phyloP scores from a whole-genome alignment of 345 rosid genomes.

The Sonneratia alba region DNA sequence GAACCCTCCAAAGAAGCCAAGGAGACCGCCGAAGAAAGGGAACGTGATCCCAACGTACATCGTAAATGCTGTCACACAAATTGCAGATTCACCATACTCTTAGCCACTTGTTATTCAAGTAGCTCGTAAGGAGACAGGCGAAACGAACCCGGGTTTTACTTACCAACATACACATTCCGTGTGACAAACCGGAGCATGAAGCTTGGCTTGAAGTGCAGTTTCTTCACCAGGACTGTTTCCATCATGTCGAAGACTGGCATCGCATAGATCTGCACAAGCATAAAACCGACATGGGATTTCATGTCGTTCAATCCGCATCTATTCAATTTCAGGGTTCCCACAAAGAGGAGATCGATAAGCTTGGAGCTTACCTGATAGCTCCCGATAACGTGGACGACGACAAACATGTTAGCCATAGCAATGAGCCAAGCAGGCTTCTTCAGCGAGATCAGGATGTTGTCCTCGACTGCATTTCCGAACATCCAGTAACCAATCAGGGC shows the following conservation, averaged over 20 bases:
- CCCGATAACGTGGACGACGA: constrained; percentile 71
- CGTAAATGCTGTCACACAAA: constrained; percentile 39
- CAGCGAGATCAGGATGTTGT: constrained; percentile 58
- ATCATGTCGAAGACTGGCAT: constrained; percentile 86
- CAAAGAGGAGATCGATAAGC: neutral
- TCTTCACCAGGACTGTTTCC: constrained; percentile 55
- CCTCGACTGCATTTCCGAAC: constrained; percentile 50
- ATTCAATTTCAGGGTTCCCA: too few species aligned
- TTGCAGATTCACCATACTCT: neutral
- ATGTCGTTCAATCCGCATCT: too few species aligned
- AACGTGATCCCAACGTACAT: constrained; percentile 60
- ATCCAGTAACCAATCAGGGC: constrained; percentile 57
- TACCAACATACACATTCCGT: constrained; percentile 55
- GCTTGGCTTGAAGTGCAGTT: constrained; percentile 38
- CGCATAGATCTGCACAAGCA: constrained; percentile 38
- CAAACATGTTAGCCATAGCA: constrained; percentile 49
- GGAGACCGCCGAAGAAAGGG: constrained; percentile 76
- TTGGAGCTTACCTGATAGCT: constrained; percentile 52
- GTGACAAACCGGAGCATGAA: constrained; percentile 33
- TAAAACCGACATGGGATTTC: too few species aligned
- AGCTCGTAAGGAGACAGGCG: neutral
- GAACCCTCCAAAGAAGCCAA: constrained; percentile 81
- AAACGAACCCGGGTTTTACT: neutral
- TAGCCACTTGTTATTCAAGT: neutral
- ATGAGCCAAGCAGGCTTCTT: constrained; percentile 69